Conservation (phyloP, 2,329 filamentous ascomycete species). For the Aspergillus brasiliensis region DNA sequence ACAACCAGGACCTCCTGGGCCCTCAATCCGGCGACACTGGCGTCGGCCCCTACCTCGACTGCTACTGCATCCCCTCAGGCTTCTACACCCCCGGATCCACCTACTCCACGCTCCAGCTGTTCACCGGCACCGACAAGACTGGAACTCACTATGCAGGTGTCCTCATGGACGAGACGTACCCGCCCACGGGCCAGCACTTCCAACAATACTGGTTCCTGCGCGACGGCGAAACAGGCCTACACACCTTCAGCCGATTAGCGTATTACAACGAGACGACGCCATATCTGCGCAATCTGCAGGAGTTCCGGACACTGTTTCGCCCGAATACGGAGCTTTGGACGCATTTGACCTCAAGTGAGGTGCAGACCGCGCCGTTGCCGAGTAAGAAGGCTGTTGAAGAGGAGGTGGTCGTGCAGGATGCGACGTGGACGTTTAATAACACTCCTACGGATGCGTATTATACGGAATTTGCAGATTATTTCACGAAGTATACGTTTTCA, state of each 20-base stretch:
- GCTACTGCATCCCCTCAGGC: slow-evolving; percentile 62
- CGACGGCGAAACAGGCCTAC: slow-evolving; percentile 64
- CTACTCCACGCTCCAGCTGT: slow-evolving; percentile 53
- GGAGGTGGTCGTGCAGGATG: slow-evolving; percentile 61
- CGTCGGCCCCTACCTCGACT: slow-evolving; percentile 63
- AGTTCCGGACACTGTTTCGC: slow-evolving; percentile 63
- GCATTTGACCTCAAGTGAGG: slow-evolving; percentile 60
- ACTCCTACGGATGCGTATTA: slow-evolving; percentile 59
- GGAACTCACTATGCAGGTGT: slow-evolving; percentile 60
- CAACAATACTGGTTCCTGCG: slow-evolving; percentile 68
- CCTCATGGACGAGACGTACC: slow-evolving; percentile 61
- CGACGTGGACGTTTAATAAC: slow-evolving; percentile 63
- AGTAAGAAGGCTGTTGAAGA: slow-evolving; percentile 38
- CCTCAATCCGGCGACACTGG: slow-evolving; percentile 47
- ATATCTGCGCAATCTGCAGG: slow-evolving; percentile 60
- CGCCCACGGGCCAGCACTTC: slow-evolving; percentile 59
- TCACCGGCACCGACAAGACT: slow-evolving; percentile 54
- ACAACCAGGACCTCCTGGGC: slow-evolving; percentile 58
- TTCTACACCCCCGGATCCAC: slow-evolving; percentile 61
- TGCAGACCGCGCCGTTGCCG: slow-evolving; percentile 58
- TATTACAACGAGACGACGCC: slow-evolving; percentile 62
- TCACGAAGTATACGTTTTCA: slow-evolving; percentile 67
- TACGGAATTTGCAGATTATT: slow-evolving; percentile 60
- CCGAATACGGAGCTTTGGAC: slow-evolving; percentile 64
- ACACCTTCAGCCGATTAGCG: slow-evolving; percentile 61